A percentile compares a stretch with the other conserved stretches of the same genome.
phyloP scores from a whole-genome alignment of 805 yeast genomes.

The Middelhovenomyces tepae region DNA sequence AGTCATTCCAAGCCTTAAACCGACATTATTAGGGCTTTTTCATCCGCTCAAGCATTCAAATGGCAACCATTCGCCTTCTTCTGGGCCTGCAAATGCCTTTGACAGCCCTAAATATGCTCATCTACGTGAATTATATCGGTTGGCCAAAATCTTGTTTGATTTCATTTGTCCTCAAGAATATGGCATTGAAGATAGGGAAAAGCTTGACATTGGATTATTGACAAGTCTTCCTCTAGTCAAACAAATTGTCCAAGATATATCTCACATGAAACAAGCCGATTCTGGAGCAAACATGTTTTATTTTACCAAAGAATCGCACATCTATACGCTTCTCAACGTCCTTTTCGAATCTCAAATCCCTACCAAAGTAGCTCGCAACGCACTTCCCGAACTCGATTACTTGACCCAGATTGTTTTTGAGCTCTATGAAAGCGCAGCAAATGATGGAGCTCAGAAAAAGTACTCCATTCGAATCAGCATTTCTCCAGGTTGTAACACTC shows the following conservation, averaged over 20 bases:
- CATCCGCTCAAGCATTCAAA: conserved; percentile 50
- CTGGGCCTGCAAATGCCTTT: conserved; percentile 31
- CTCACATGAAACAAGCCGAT: conserved; percentile 66
- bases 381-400: conserved; percentile 92
- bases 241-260: conserved; percentile 74
- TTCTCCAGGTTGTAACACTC: conserved; percentile 97
- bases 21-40: conserved; percentile 5
- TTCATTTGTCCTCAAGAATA: conserved; percentile 98
- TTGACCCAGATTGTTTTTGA: conserved; percentile 92
- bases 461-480: conserved; percentile 87
- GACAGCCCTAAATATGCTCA: conserved; percentile 73
- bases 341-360: conserved; percentile 88
- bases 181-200: conserved; percentile 92
- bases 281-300: conserved; percentile 79
- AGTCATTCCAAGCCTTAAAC: conserved; percentile 16
- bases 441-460: conserved; percentile 60
- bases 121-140: conserved; percentile 76
- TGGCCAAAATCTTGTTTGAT: conserved; percentile 90
- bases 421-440: conserved; percentile 68
- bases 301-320: conserved; percentile 95
- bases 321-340: conserved; percentile 84
- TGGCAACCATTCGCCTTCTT: conserved; percentile 47
- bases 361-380: conserved; percentile 91
- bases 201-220: conserved; percentile 87
- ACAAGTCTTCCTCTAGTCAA: conserved; percentile 91